These are phyloP conservation scores for Fusarium goolgardi DNA, from an alignment of 2,329 filamentous ascomycete species.

Conservation along the genomic window DNA sequence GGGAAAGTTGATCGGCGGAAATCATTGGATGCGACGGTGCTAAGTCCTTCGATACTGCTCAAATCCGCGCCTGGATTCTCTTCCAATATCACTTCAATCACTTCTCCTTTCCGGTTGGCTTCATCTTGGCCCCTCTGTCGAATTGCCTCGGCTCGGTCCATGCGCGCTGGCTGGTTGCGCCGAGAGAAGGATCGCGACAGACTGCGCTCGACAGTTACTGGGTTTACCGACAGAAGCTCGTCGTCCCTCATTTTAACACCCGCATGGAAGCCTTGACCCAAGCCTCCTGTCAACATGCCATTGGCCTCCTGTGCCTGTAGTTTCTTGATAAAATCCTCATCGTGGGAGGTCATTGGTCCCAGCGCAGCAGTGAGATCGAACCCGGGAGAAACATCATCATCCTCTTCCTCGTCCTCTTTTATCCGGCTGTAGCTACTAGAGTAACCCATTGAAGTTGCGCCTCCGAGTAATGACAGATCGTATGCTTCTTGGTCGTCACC, in stretches of 20 bases:
- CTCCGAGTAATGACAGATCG: slow-evolving; percentile 56
- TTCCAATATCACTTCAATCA: slow-evolving; percentile 68
- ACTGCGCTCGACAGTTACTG: slow-evolving; percentile 50
- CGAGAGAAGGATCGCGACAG: slow-evolving; percentile 58
- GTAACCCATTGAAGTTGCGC: slow-evolving; percentile 56
- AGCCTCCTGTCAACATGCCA: slow-evolving; percentile 67
- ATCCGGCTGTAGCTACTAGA: slow-evolving; percentile 50
- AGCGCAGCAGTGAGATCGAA: slow-evolving; percentile 62
- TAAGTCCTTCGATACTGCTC: slow-evolving; percentile 62
- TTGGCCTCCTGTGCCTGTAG: slow-evolving; percentile 65
- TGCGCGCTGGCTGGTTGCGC: slow-evolving; percentile 40
- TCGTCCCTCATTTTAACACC: slow-evolving; percentile 61
- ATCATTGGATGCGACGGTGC: slow-evolving; percentile 44
- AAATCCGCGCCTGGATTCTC: slow-evolving; percentile 60
- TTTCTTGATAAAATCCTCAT: slow-evolving; percentile 58
- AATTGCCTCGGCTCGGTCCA: slow-evolving; percentile 56
- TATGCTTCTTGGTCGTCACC: slow-evolving; percentile 58
- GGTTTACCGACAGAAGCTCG: slow-evolving; percentile 58
- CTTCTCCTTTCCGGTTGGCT: slow-evolving; percentile 69
- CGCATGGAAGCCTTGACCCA: slow-evolving; percentile 65
- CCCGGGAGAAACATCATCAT: slow-evolving; percentile 50
- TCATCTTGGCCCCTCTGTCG: slow-evolving; percentile 66
- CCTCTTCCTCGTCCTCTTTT: slow-evolving; percentile 37
- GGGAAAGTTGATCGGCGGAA: slow-evolving; percentile 55
- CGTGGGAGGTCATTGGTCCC: slow-evolving; percentile 59